phyloP scores from a whole-genome alignment of 192 early-diverging fungal genomes.

The Pecoramyces ruminantium region DNA sequence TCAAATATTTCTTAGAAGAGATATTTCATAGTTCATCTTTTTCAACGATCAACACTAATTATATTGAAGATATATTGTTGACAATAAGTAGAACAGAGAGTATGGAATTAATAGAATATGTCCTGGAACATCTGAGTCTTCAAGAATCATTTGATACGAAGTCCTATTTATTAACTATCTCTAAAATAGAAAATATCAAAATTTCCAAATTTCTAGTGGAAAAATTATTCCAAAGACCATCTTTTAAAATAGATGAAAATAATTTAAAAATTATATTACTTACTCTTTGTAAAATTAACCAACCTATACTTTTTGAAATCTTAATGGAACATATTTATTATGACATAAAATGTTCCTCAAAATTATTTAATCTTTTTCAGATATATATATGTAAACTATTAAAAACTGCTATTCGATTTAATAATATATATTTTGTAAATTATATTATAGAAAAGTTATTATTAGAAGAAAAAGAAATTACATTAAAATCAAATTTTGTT shows the following conservation, averaged over 20 bases:
- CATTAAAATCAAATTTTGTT: too few species aligned
- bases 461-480: too few species aligned
- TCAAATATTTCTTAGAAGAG: not conserved
- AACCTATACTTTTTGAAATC: not conserved
- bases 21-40: not conserved
- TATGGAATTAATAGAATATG: not conserved
- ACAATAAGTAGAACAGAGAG: not conserved
- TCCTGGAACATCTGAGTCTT: not conserved
- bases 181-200: not conserved
- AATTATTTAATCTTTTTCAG: not conserved
- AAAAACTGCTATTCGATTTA: not conserved
- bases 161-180: not conserved
- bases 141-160: not conserved
- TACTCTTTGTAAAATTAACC: not conserved
- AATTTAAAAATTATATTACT: not conserved
- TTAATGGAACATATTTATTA: not conserved
- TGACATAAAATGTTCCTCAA: not conserved
- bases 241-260: not conserved
- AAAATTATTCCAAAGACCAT: not conserved
- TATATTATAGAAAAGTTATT: not conserved
- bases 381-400: not conserved
- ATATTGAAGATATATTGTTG: not conserved
- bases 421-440: not conserved
- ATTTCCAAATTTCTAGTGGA: not conserved
- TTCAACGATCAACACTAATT: not conserved